Percentiles rank a stretch among this genome's conserved stretches.
Evolutionary conservation across 768 basidiomycete species (phyloP).

Genomic region (Exidia glandulosa): DNA sequence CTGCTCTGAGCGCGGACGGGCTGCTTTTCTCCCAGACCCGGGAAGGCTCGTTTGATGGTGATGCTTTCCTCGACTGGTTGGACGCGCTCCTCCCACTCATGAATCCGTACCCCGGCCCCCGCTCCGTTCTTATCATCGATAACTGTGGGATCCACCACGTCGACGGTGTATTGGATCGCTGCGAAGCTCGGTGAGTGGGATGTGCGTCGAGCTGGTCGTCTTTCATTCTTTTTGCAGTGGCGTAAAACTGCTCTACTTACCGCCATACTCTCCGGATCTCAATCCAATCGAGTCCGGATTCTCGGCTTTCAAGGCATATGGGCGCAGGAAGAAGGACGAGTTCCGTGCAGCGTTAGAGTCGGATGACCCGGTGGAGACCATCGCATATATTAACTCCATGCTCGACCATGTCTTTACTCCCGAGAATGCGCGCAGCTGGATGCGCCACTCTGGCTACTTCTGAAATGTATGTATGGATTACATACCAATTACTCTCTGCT

Average conservation of each 20-base stretch:
- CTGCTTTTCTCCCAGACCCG: slow-evolving; percentile 20
- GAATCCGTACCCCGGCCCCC: not conserved
- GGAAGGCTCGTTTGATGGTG: slow-evolving; percentile 18
- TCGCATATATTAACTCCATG: no score
- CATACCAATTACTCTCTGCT: no score
- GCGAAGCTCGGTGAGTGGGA: not conserved
- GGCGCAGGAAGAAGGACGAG: not conserved
- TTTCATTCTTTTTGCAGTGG: not conserved
- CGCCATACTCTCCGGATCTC: slow-evolving; percentile 2
- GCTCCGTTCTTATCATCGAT: not conserved
- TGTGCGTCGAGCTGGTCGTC: not conserved
- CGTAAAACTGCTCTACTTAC: not conserved
- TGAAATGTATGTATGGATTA: no score
- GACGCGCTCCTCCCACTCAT: slow-evolving; percentile 20
- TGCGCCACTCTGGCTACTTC: no score
- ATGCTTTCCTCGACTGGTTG: slow-evolving; percentile 22
- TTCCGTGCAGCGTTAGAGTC: not conserved
- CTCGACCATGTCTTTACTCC: no score
- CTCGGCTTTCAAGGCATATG: not conserved
- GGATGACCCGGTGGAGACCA: no score
- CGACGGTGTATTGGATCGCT: not conserved
- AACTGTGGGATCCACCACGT: slow-evolving; percentile 1
- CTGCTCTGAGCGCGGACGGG: slow-evolving; percentile 25
- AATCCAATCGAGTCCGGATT: not conserved
- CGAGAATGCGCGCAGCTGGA: no score